Base-by-base conservation (phyloP, 352 stramenopile genomes). In the Phytophthora pisi region DNA sequence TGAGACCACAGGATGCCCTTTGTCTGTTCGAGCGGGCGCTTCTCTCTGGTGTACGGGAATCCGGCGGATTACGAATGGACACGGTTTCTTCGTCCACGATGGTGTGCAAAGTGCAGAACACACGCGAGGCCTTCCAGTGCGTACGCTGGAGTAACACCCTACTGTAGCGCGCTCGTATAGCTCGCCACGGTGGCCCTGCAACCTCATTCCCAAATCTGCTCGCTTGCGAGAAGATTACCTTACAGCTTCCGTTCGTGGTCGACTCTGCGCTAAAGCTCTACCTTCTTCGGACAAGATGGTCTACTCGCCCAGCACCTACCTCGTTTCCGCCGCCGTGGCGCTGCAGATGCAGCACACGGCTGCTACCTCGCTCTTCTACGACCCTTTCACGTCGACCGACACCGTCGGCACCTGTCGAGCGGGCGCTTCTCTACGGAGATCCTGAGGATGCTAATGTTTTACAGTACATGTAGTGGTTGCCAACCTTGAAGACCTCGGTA, bases 271-370 rank as follows among this genome's bases (percentile, higher is more conserved):
- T 16, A 9, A 20, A 43, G 36, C 36, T 46, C 16, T 23, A 10
- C 1, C 5, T 13, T 20, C 34, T 4, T 42, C 15, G 34, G 34
- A 31, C 36, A 45, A 31, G 11, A 61, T 61, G 55, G 42, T 53
- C 6, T 43, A 53, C 55, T 45, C 13, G 16, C 40, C 55, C 13
- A 38, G 43, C 26, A 20, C 8, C 40, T 61, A 45, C 55, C 24
- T 61, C 34, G 43, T 78, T 47, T 56, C 70, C 9, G 66, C 70
- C 18, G 66, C 61, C 31, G 26, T 78, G 28, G 42, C 28, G 28
- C 42, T 61, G 42, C 55, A 61, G 26, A 52, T 52, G 42, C 54
- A 28, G 23, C 38, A 38, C 23, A 23, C 45, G 13, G 6, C 55
- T 11, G 55, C 55, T 6, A 53, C 42, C 13, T 61, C 55, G 26